A percentile compares a stretch with the other conserved stretches of the same genome.
These are phyloP conservation scores for Cyclocybe cylindracea DNA, from an alignment of 768 basidiomycete species.

Conservation along the genomic window DNA sequence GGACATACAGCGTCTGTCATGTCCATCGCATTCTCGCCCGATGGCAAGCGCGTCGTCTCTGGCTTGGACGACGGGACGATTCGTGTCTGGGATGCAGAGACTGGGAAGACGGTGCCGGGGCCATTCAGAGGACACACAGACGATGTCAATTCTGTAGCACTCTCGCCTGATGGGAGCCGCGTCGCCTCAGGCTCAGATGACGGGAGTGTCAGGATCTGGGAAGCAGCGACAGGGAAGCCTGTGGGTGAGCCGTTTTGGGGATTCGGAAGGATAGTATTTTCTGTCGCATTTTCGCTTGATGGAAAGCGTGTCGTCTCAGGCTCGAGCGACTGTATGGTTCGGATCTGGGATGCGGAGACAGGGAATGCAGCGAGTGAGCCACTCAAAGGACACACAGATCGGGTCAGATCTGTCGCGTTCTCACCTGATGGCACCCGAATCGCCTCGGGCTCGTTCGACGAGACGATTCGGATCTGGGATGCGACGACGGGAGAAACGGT, in stretches of 20 bases:
- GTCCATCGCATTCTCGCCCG: constrained; percentile 7
- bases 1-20: background rate
- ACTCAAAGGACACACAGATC: constrained; percentile 2
- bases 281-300: constrained; percentile 5
- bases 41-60: constrained; percentile 7
- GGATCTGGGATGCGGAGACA: constrained; percentile 10
- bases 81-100: constrained; percentile 11
- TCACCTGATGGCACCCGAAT: background rate
- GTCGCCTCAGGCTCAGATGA: constrained; percentile 7
- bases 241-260: constrained; percentile 1
- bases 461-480: background rate
- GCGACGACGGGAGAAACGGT: no score
- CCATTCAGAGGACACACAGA: constrained; percentile 6
- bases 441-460: background rate
- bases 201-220: constrained; percentile 8
- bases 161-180: constrained; percentile 2
- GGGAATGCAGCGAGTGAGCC: background rate
- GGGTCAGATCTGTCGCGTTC: constrained; percentile 2
- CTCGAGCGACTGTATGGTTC: constrained; percentile 1
- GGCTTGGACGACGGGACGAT: constrained; percentile 2
- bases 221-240: background rate
- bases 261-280: background rate
- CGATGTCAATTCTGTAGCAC: constrained; percentile 2
- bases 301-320: constrained; percentile 9
- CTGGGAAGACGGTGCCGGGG: background rate